Percentiles rank a stretch among this genome's conserved stretches.
Conservation (phyloP, 768 basidiomycete genomes). For the Lactarius deliciosus region DNA sequence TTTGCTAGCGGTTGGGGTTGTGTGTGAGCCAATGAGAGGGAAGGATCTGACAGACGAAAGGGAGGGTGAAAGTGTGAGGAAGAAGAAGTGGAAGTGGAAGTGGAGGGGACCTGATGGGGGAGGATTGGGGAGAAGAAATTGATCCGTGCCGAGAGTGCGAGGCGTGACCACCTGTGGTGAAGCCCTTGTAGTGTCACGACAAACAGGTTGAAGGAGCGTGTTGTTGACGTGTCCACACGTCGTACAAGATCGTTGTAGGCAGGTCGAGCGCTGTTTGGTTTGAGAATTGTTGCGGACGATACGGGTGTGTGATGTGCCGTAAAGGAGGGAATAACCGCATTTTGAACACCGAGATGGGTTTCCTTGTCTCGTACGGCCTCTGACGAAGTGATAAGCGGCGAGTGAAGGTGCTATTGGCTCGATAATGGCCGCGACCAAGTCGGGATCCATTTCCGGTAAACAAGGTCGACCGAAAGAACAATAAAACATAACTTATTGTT, state of each 20-base stretch:
- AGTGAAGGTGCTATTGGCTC: slow-evolving; percentile 54
- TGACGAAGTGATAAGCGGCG: slow-evolving; percentile 59
- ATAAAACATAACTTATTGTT: slow-evolving; percentile 12
- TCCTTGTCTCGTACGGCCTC: slow-evolving; percentile 37
- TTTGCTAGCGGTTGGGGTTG: slow-evolving; percentile 5
- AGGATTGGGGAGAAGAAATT: slow-evolving; percentile 1
- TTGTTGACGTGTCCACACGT: slow-evolving; percentile 35
- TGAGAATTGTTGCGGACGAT: slow-evolving; percentile 38
- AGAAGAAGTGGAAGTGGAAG: not conserved
- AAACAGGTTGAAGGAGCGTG: slow-evolving; percentile 29
- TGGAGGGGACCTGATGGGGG: not conserved
- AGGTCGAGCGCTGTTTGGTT: slow-evolving; percentile 17
- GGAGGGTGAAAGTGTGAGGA: slow-evolving; percentile 11
- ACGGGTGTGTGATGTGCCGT: slow-evolving; percentile 41
- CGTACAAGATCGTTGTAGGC: slow-evolving; percentile 33
- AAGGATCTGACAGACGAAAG: slow-evolving; percentile 3
- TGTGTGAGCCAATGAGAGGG: not conserved
- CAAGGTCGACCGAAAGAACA: not conserved
- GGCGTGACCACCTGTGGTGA: slow-evolving; percentile 1
- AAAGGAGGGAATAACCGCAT: slow-evolving; percentile 54
- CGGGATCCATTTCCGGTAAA: slow-evolving; percentile 19
- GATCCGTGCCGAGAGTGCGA: slow-evolving; percentile 19
- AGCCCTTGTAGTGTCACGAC: slow-evolving; percentile 5
- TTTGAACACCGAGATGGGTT: slow-evolving; percentile 44
- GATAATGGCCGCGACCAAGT: slow-evolving; percentile 49